Base-by-base conservation (phyloP, 306 rosid species). In the Sechiopsis laciniata region DNA sequence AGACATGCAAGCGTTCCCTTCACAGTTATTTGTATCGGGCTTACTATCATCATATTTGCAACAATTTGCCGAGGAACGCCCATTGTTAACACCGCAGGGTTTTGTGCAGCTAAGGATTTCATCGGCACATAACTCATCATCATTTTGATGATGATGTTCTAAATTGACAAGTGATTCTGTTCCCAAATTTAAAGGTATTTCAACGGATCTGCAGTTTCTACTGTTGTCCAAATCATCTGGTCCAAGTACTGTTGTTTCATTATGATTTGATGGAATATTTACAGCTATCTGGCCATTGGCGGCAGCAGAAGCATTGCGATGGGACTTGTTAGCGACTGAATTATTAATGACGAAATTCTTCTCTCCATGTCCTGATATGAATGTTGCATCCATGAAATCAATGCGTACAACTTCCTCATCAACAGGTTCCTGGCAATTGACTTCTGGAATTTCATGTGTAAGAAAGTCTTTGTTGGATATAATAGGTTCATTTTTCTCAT, bases 401-500 rank as follows among this genome's bases (percentile, higher is more conserved):
- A 52, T 37, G 60, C 55, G 26, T 76, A 61, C 85, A 32, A 77
- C 61, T 48, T 83, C 75, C 77, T 75, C 84, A 21, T 85, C 71
- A 79, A 75, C 75, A 78, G 77, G 71, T 65, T 57, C 88, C 15
- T 70, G 71, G n/a, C 60, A 80, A 84, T 54, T 78, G 78, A 32
- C 78, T 84, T 83, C 85, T 71, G 9, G 71, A 55, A 22, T 80
- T 82, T 85, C 83, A 29, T 71, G 78, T 77, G 79, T 85, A 72
- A 52, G 77, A 51, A 78, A 73, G 70, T 78, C 74, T 67, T 79
- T 75, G 55, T 73, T 65, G 73, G 86, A 83, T 70, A 51, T 74
- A 78, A 29, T 74, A 62, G 82, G 75, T 74, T 78, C 83, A 63
- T 74, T 55, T 70, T 79, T 86, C 74, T 74, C 81, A 16, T 70